Evolutionary conservation across 768 basidiomycete genomes (phyloP), one percentile per base, ranked within the genome.

Genomic region (Heimioporus sp.): DNA sequence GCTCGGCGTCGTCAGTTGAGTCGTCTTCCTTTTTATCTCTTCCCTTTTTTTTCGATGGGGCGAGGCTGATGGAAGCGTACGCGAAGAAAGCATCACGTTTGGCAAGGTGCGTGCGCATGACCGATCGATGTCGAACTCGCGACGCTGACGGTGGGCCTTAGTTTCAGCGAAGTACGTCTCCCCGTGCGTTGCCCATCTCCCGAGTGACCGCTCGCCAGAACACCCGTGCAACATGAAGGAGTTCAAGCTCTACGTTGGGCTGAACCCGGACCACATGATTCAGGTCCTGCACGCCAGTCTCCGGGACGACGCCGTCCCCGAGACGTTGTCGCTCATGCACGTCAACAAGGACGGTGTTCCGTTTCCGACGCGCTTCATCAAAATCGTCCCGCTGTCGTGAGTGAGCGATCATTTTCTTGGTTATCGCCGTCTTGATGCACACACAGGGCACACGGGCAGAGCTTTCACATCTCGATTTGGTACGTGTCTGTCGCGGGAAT

Each of bases 391-490:
- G 6, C 64, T 91, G 20, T 84, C 84, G 88, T 90, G 64, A 65
- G 84, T 70, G 19, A 11, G n/a, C 24, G 19, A 13, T 16, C 11
- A 32, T 56, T 2, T 42, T 42, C 10, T 8, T 40, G 34, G 16
- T 39, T 21, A 8, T 21, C 15, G 17, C 21, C 21, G 20, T 37
- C 39, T 28, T 28, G 30, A 5, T 10, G 30, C 46, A 16, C 48
- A 11, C 35, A 9, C 45, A 90, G 90, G 36, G 83, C 86, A 5
- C 85, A 90, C 65, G 80, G 78, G 2, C 82, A 78, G 54, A 85
- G 80, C 59, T 92, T 86, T 63, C 87, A 91, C 60, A 82, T 82
- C 20, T 90, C 90, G 2, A 83, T 92, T 48, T 92, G 90, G 90
- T 75, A 85, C 57, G 73, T 91, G 24, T 66, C 83, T 1, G 57